Base-by-base conservation (phyloP, 2,329 filamentous ascomycete species). In the Trichocomaceae sp. region DNA sequence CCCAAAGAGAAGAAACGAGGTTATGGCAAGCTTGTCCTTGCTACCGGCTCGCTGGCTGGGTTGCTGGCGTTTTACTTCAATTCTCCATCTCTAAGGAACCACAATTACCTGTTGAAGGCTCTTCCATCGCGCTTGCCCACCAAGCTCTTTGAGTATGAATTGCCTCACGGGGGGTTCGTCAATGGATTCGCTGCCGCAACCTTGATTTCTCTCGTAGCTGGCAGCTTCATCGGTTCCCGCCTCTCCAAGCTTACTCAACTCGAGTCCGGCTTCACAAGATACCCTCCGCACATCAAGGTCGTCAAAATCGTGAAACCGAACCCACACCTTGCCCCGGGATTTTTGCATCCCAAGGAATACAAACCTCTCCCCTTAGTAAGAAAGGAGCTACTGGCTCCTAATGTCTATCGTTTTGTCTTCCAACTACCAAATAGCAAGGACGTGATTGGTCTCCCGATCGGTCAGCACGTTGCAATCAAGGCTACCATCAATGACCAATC, bases 381-480 rank as follows among this genome's bases (percentile, higher is more conserved):
- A 9, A 55, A 50, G 15, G 52, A 50, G 15, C 29, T 39, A 2
- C n/a, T 55, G 13, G 37, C 52, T 4, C 22, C 37, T 8, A 48
- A 55, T 10, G 37, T 42, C 5, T 49, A 44, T 7, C 45, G 52
- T 7, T 55, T 35, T 35, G 29, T 50, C 4, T 55, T 55, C 39
- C 65, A 70, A 23, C 71, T 83, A 2, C 80, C 80, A 0, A 69
- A 67, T 0, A 1, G 2, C 12, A 61, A 64, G 8, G 72, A 73
- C 2, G 69, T 80, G 0, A 72, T 82, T 2, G 80, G 80, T 1
- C 71, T 83, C 8, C 81, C 81, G 0, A 79, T 77, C 7, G 80
- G 81, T 5, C 80, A 83, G 61, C 80, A 83, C 58, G 73, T 83
- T 3, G 72, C 78, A 44, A 78, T 83, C 56, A 74, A 74, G 52